Evolutionary conservation across 371 early-diverging fungal species (phyloP).

Genomic region (Conidiobolus incongruus): DNA sequence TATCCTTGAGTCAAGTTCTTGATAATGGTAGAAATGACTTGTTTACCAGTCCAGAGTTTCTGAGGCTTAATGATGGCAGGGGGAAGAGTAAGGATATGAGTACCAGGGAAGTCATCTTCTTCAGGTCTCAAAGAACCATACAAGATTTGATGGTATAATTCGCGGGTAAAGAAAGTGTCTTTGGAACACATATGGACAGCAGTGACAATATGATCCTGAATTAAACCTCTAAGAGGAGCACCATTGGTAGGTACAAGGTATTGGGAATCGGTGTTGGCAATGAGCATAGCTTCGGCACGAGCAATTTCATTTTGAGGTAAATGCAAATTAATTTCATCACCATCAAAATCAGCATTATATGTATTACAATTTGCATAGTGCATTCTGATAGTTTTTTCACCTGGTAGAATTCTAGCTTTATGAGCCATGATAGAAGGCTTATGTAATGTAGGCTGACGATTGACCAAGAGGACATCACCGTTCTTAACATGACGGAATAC

Average conservation of each 20-base stretch:
- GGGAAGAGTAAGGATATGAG: slow-evolving; percentile 49
- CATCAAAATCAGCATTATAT: slow-evolving; percentile 99
- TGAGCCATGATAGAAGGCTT: slow-evolving; percentile 99
- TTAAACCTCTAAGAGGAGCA: slow-evolving; percentile 96
- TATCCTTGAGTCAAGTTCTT: slow-evolving; percentile 62
- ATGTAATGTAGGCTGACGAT: slow-evolving; percentile 99
- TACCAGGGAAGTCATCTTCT: slow-evolving; percentile 35
- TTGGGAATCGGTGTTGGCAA: slow-evolving; percentile 92
- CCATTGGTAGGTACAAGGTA: slow-evolving; percentile 97
- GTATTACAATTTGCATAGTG: slow-evolving; percentile 93
- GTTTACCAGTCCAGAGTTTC: slow-evolving; percentile 95
- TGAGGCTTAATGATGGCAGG: slow-evolving; percentile 78
- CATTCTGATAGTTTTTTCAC: slow-evolving; percentile 98
- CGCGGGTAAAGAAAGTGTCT: slow-evolving; percentile 74
- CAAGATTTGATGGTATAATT: slow-evolving; percentile 87
- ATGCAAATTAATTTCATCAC: slow-evolving; percentile 99
- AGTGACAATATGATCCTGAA: slow-evolving; percentile 98
- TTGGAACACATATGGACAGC: slow-evolving; percentile 87
- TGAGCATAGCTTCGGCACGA: slow-evolving; percentile 84
- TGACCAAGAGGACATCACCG: slow-evolving; percentile 95
- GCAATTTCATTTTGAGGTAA: slow-evolving; percentile 97
- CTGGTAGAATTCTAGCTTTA: slow-evolving; percentile 88
- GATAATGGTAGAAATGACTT: slow-evolving; percentile 77
- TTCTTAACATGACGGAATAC: slow-evolving; percentile 93
- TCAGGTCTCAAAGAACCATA: slow-evolving; percentile 67